phyloP scores from a whole-genome alignment of 192 early-diverging fungal genomes.

The Coemansia sp. region DNA sequence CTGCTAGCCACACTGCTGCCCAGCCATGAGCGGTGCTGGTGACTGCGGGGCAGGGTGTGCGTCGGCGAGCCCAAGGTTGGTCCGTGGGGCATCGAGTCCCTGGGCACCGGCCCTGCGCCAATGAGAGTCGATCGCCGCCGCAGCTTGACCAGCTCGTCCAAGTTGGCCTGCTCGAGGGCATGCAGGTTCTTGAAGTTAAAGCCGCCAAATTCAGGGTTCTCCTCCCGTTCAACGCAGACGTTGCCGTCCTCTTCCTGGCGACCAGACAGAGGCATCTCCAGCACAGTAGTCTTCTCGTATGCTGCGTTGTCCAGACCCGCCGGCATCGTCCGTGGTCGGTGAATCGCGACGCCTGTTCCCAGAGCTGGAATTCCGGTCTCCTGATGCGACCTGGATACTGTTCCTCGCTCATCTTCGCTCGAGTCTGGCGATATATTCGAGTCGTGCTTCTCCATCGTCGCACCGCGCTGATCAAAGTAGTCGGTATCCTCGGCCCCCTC shows the following conservation, averaged over 20 bases:
- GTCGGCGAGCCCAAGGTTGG: not conserved
- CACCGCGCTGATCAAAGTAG: slow-evolving; percentile 91
- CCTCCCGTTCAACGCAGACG: not conserved
- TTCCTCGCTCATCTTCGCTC: not conserved
- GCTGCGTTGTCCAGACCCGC: not conserved
- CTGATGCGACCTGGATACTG: slow-evolving; percentile 8
- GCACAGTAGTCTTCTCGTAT: too few species aligned
- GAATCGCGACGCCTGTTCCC: not conserved
- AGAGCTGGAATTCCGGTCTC: not conserved
- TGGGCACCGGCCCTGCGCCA: slow-evolving; percentile 3
- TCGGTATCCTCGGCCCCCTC: slow-evolving; percentile 77
- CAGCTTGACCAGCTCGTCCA: slow-evolving; percentile 75
- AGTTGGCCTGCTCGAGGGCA: slow-evolving; percentile 84
- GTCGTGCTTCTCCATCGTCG: slow-evolving; percentile 47
- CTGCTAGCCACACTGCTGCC: not conserved
- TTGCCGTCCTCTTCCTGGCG: too few species aligned
- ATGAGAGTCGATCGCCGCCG: slow-evolving; percentile 47
- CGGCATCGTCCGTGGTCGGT: slow-evolving; percentile 27
- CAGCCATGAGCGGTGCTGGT: slow-evolving; percentile 2
- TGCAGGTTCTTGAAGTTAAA: slow-evolving; percentile 90
- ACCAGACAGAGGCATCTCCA: too few species aligned
- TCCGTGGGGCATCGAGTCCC: slow-evolving; percentile 1
- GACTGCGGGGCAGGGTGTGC: not conserved
- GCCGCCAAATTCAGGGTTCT: slow-evolving; percentile 68
- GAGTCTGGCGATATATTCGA: not conserved